Base-by-base conservation (phyloP, 208 protist genomes). In the Wallacemonas sp. region DNA sequence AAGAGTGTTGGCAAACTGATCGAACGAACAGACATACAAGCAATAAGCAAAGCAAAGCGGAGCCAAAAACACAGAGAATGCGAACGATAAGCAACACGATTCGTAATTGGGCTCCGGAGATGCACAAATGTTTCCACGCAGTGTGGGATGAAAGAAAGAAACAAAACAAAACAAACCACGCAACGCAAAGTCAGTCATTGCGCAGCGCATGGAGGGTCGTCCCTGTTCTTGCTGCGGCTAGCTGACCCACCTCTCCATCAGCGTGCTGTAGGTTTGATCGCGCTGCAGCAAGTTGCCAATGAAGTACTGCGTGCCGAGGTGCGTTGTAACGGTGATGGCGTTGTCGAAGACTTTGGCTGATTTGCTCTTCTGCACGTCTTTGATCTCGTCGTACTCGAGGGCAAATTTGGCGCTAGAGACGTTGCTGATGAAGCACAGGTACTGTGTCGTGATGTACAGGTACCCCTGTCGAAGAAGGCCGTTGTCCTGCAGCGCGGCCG, bases 171-270 rank as follows among this genome's bases (percentile, higher is more conserved):
- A n/a, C n/a, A n/a, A n/a, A n/a, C n/a, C n/a, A n/a, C n/a, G n/a
- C n/a, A n/a, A n/a, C n/a, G n/a, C n/a, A n/a, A n/a, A n/a, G n/a
- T n/a, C n/a, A n/a, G n/a, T n/a, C n/a, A n/a, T n/a, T n/a, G n/a
- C n/a, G n/a, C n/a, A n/a, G n/a, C n/a, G n/a, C n/a, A n/a, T n/a
- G n/a, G n/a, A n/a, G n/a, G n/a, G n/a, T n/a, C n/a, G n/a, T n/a
- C n/a, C n/a, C n/a, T n/a, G n/a, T n/a, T n/a, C n/a, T n/a, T n/a
- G n/a, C 26, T 1, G 26, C 23, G 73, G 83, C 64, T 74, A 67
- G 68, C 86, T 83, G 29, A 94, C 65, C 88, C 88, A 94, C 55
- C 91, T 71, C 41, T 84, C 65, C 88, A 95, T 92, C 11, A 95
- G 65, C n/a, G 49, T 46, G 38, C 1, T 78, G 61, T 83, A 95